A percentile compares a stretch with the other conserved stretches of the same genome.
Conservation (phyloP, 1,284 basidiomycete genomes). For the Meripilus lineatus region DNA sequence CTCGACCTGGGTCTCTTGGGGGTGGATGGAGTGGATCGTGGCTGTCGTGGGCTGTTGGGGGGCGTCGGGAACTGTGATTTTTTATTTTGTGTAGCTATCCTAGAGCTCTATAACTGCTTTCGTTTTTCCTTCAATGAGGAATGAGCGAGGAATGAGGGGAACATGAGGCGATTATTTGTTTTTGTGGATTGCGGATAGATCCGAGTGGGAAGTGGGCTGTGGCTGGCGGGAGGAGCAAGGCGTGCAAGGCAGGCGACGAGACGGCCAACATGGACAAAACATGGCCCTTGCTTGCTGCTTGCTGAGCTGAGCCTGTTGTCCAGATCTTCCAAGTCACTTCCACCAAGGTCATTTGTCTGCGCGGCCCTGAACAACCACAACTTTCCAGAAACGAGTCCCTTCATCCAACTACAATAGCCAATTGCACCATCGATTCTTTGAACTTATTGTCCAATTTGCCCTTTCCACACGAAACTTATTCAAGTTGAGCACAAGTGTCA, state of each 20-base stretch:
- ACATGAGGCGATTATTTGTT: conserved; percentile 4
- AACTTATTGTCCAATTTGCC: background rate
- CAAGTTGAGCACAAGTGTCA: no score
- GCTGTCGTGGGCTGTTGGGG: conserved; percentile 56
- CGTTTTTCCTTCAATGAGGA: background rate
- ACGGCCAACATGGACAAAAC: conserved; percentile 10
- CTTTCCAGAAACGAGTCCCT: no score
- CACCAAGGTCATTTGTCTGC: conserved; percentile 14
- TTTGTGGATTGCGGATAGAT: conserved; percentile 28
- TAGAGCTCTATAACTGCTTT: conserved; percentile 15
- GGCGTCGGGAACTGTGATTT: conserved; percentile 15
- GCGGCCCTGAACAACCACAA: conserved; percentile 12
- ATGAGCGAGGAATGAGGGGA: background rate
- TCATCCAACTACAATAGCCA: no score
- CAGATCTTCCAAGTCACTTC: conserved; percentile 11
- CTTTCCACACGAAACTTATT: background rate
- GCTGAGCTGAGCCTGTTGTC: conserved; percentile 7
- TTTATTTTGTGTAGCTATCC: conserved; percentile 10
- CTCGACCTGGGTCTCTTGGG: conserved; percentile 51
- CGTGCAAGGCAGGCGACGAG: no score
- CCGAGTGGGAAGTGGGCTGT: conserved; percentile 31
- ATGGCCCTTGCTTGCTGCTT: conserved; percentile 13
- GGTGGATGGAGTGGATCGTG: conserved; percentile 53
- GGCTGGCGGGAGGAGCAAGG: no score
- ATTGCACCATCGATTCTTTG: conserved; percentile 17